A percentile compares a stretch with the other conserved stretches of the same genome.
phyloP scores from a whole-genome alignment of 176 grass and related monocot species.

The Paspalum notatum region DNA sequence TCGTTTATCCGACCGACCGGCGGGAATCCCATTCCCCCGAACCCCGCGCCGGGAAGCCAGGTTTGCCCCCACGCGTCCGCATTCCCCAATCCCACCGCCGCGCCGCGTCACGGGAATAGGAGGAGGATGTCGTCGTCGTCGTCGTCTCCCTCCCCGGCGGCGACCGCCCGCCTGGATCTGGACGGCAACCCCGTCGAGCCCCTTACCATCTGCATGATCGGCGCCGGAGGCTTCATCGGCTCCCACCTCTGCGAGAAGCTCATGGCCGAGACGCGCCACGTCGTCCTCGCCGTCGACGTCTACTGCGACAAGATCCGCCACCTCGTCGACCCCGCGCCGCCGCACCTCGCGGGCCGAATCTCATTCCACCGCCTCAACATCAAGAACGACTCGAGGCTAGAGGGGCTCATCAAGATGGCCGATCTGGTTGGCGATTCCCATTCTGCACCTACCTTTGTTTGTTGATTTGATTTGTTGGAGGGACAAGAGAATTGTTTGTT shows the following conservation, averaged over 20 bases:
- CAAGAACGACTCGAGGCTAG: slow-evolving; percentile 92
- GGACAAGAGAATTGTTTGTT: too few relatives aligned
- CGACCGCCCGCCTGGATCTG: slow-evolving; percentile 71
- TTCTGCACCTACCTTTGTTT: too few relatives aligned
- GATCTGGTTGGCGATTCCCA: slow-evolving; percentile 81
- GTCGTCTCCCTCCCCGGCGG: neutral
- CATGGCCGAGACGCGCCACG: slow-evolving; percentile 78
- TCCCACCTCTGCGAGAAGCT: slow-evolving; percentile 99
- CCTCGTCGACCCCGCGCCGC: slow-evolving; percentile 70
- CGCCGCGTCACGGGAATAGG: slow-evolving; percentile 10
- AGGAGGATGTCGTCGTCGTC: slow-evolving; percentile 28
- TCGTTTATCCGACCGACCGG: neutral
- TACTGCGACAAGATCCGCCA: slow-evolving; percentile 99
- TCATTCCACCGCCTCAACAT: slow-evolving; percentile 98
- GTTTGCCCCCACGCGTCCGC: slow-evolving; percentile 1
- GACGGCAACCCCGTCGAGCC: slow-evolving; percentile 68
- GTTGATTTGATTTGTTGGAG: too few relatives aligned
- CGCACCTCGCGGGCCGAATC: slow-evolving; percentile 64
- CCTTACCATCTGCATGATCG: slow-evolving; percentile 93
- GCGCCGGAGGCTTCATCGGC: slow-evolving; percentile 92
- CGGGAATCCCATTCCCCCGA: neutral
- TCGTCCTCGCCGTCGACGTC: slow-evolving; percentile 83
- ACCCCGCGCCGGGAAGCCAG: neutral
- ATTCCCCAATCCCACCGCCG: slow-evolving; percentile 23
- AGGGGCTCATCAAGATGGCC: slow-evolving; percentile 93